phyloP scores from a whole-genome alignment of 345 rosid species.

The Pugionium cornutum region DNA sequence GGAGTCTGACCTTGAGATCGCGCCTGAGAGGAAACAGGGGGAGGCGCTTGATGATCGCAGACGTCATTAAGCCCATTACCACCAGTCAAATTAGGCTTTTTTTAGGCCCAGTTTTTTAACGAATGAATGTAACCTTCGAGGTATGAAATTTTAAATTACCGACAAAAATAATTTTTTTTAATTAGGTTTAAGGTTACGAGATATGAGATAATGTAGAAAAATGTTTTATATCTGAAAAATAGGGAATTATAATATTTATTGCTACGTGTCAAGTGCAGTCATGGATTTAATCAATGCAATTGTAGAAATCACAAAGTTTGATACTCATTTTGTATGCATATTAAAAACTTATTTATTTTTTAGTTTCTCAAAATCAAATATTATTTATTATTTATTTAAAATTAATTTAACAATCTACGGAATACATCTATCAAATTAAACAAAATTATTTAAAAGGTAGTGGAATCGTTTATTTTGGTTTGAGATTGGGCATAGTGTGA shows the following conservation, averaged over 20 bases:
- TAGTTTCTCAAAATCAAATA: too few relatives aligned
- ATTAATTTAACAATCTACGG: too few relatives aligned
- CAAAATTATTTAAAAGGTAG: too few relatives aligned
- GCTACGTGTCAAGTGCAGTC: neutral
- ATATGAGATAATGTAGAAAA: neutral
- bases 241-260: neutral
- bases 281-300: too few relatives aligned
- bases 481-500: too few relatives aligned
- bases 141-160: neutral
- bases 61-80: neutral
- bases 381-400: too few relatives aligned
- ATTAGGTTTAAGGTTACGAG: neutral
- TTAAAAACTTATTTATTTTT: too few relatives aligned
- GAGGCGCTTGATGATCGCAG: conserved; percentile 7
- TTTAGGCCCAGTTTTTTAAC: neutral
- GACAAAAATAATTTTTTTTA: neutral
- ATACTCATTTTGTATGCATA: too few relatives aligned
- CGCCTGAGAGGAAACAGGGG: conserved; percentile 9
- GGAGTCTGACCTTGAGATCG: conserved; percentile 10
- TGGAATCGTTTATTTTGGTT: too few relatives aligned
- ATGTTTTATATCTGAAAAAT: neutral
- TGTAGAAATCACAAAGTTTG: too few relatives aligned
- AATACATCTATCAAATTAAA: too few relatives aligned
- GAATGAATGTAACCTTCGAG: neutral
- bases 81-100: conserved; percentile 12